Conservation (phyloP, 2,329 filamentous ascomycete genomes). For the Ophiognomonia clavigignenti-juglandacearum region DNA sequence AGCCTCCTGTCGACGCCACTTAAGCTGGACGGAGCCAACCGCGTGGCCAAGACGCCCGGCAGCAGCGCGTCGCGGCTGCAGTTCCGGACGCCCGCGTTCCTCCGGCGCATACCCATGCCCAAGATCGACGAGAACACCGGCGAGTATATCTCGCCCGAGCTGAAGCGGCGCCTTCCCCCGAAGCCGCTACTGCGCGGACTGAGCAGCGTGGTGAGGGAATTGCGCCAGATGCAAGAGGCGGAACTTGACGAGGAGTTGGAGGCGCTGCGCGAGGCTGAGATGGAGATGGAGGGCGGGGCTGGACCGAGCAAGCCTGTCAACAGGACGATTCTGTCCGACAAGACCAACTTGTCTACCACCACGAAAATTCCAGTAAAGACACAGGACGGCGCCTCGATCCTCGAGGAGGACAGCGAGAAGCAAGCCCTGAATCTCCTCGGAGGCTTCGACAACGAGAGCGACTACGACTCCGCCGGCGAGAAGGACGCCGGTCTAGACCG, state of each 20-base stretch:
- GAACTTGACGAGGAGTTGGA: constrained; percentile 69
- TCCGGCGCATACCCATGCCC: constrained; percentile 49
- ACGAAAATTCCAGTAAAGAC: not conserved
- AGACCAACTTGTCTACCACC: not conserved
- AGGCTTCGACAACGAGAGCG: constrained; percentile 59
- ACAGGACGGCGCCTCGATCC: constrained; percentile 27
- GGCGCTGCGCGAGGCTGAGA: constrained; percentile 66
- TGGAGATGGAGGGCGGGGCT: constrained; percentile 23
- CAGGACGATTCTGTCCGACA: constrained; percentile 6
- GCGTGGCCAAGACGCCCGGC: constrained; percentile 38
- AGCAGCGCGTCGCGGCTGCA: constrained; percentile 48
- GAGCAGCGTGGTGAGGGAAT: constrained; percentile 67
- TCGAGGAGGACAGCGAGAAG: constrained; percentile 39
- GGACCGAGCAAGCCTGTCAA: constrained; percentile 17
- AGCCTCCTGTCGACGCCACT: constrained; percentile 48
- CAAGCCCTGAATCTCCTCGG: constrained; percentile 43
- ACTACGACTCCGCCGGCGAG: constrained; percentile 52
- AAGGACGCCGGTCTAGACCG: constrained; percentile 41
- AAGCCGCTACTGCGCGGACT: constrained; percentile 64
- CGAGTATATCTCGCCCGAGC: constrained; percentile 41
- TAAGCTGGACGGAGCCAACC: constrained; percentile 39
- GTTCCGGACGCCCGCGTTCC: constrained; percentile 67
- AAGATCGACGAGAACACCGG: constrained; percentile 54
- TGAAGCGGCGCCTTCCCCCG: constrained; percentile 44
- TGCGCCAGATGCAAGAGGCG: constrained; percentile 67